Percentiles rank a stretch among this genome's conserved stretches.
Conservation (phyloP, 441 rosid species). For the Metrosideros polymorpha region DNA sequence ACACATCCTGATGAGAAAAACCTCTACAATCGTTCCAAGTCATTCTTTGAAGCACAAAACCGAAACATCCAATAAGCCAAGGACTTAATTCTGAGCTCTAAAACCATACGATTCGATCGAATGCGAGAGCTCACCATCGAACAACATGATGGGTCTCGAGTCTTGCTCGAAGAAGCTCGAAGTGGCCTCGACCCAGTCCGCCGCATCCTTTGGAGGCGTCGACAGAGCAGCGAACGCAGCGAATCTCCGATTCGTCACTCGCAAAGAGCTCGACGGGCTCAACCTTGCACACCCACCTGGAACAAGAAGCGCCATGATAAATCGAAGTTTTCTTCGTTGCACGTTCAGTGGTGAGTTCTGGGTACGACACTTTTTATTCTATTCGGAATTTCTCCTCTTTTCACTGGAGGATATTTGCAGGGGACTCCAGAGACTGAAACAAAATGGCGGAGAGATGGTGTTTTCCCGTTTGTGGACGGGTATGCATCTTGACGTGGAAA, state of each 20-base stretch:
- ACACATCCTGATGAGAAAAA: not conserved
- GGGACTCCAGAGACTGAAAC: not conserved
- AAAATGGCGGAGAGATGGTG: not conserved
- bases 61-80: not conserved
- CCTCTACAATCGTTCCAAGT: not conserved
- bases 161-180: conserved; percentile 64
- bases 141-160: conserved; percentile 82
- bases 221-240: conserved; percentile 30
- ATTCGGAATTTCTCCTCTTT: not conserved
- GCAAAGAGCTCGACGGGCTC: conserved; percentile 1
- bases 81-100: not conserved
- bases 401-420: not conserved
- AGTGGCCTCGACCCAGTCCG: conserved; percentile 52
- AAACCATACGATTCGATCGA: not conserved
- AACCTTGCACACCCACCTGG: conserved; percentile 26
- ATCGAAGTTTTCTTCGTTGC: not conserved
- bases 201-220: conserved; percentile 20
- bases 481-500: not conserved
- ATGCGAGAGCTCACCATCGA: conserved; percentile 44
- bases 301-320: conserved; percentile 34
- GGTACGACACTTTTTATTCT: not conserved
- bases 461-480: not conserved
- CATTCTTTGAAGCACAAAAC: not conserved
- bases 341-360: not conserved
- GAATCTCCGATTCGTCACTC: conserved; percentile 9